phyloP scores from a whole-genome alignment of 148 eudicot genomes.

The Fagopyrum tataricum region DNA sequence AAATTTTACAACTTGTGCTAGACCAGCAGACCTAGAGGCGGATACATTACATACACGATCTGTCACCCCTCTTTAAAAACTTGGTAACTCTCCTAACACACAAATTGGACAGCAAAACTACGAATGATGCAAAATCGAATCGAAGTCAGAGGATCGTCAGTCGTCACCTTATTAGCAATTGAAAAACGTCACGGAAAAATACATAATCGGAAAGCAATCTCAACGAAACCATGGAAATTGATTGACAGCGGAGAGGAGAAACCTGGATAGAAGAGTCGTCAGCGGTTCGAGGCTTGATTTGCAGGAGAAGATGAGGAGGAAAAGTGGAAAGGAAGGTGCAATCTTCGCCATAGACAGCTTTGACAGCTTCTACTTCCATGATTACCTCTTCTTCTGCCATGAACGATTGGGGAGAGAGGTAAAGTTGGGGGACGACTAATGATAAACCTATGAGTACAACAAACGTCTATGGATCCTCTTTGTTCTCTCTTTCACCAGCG shows the following conservation, averaged over 20 bases:
- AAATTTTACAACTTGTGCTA: background rate
- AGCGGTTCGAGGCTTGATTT: slow-evolving; percentile 74
- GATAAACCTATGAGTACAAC: background rate
- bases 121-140: background rate
- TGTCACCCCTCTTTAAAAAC: background rate
- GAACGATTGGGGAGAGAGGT: background rate
- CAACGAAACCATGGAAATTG: background rate
- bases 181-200: no score
- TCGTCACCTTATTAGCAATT: background rate
- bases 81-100: background rate
- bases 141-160: background rate
- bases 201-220: background rate
- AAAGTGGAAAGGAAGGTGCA: slow-evolving; percentile 41
- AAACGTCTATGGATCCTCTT: background rate
- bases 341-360: slow-evolving; percentile 84
- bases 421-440: background rate
- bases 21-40: background rate
- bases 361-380: slow-evolving; percentile 59
- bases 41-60: background rate
- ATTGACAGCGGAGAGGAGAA: background rate
- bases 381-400: slow-evolving; percentile 59
- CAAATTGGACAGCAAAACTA: background rate
- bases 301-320: slow-evolving; percentile 68
- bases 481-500: background rate
- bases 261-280: slow-evolving; percentile 80